Conservation (phyloP, 2,329 filamentous ascomycete species). For the Ophiostoma ulmi region DNA sequence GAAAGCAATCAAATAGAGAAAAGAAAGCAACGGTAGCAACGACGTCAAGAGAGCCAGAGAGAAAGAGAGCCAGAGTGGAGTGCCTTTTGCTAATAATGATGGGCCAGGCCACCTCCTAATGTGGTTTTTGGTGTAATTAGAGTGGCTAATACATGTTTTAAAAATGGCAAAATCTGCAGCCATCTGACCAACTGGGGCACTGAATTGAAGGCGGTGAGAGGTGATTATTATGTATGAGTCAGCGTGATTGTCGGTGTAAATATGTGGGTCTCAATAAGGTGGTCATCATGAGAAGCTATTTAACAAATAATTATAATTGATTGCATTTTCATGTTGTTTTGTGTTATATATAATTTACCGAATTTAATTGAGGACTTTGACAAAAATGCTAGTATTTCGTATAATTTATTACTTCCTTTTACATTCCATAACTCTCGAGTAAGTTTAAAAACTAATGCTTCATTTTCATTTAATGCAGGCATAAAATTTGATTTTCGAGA, state of each 20-base stretch:
- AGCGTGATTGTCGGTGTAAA: neutral
- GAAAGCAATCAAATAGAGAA: neutral
- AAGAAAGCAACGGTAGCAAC: neutral
- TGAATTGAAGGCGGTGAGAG: slow-evolving; percentile 4
- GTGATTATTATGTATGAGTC: neutral
- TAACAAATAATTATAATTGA: neutral
- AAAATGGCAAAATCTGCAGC: neutral
- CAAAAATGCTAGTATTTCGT: no score
- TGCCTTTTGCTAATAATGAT: neutral
- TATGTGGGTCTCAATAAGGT: neutral
- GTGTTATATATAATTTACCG: no score
- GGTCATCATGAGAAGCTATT: neutral
- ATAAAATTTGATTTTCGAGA: neutral
- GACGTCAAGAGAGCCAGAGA: slow-evolving; percentile 8
- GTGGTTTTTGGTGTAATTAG: slow-evolving; percentile 1
- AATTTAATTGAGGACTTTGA: no score
- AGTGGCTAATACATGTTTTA: neutral
- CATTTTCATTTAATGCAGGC: neutral
- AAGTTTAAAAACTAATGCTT: neutral
- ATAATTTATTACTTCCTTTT: no score
- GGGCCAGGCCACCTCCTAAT: neutral
- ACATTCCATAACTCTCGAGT: no score
- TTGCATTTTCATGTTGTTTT: neutral
- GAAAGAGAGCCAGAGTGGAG: neutral
- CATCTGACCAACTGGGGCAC: neutral